These are phyloP conservation scores for Phytophthora fragariaefolia DNA, from an alignment of 352 stramenopile genomes.

Conservation along the genomic window DNA sequence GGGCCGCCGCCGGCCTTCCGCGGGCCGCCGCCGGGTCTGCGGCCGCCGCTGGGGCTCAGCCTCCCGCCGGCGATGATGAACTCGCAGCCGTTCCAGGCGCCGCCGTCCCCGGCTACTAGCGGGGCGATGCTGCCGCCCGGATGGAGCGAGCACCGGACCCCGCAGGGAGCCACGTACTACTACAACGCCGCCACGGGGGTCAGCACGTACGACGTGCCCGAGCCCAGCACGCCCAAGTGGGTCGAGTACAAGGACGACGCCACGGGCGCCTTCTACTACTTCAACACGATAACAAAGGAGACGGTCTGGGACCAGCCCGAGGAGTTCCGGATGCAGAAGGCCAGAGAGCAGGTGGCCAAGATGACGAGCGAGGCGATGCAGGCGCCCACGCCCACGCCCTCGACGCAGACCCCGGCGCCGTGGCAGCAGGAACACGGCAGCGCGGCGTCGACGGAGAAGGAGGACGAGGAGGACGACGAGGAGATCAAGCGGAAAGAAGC, in stretches of 20 bases:
- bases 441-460: constrained; percentile 22
- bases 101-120: constrained; percentile 20
- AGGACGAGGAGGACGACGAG: constrained; percentile 45
- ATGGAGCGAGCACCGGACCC: constrained; percentile 69
- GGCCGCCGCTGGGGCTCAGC: constrained; percentile 27
- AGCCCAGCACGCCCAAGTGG: constrained; percentile 43
- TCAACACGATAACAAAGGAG: constrained; percentile 73
- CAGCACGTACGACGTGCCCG: constrained; percentile 65
- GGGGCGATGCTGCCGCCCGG: constrained; percentile 42
- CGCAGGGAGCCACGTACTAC: constrained; percentile 65
- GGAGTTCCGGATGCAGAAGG: constrained; percentile 79
- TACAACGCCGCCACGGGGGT: constrained; percentile 65
- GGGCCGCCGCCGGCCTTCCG: constrained; percentile 30
- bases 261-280: constrained; percentile 81
- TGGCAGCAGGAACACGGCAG: constrained; percentile 10
- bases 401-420: constrained; percentile 5
- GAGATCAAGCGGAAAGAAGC: constrained; percentile 27
- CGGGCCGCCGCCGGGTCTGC: constrained; percentile 31
- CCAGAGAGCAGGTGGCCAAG: constrained; percentile 69
- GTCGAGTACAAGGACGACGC: constrained; percentile 82
- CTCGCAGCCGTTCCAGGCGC: constrained; percentile 37
- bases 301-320: constrained; percentile 87
- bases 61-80: constrained; percentile 27
- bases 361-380: constrained; percentile 52
- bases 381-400: too few species aligned